Evolutionary conservation across 257 asterid species (phyloP).

Genomic region (Ilex asprella): DNA sequence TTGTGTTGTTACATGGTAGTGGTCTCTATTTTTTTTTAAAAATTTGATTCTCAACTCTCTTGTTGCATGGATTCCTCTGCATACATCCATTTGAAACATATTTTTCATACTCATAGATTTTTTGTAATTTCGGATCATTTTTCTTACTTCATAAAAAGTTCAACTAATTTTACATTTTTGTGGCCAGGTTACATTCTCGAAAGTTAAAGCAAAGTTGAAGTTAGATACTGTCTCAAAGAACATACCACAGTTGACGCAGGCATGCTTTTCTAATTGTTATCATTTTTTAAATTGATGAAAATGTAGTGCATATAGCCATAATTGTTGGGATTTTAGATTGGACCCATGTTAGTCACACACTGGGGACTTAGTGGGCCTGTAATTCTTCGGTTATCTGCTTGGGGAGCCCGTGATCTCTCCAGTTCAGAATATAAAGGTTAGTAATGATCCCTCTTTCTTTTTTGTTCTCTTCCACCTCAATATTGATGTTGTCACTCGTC

Average conservation of each 20-base stretch:
- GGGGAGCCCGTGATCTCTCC: slow-evolving; percentile 94
- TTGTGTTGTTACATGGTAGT: too few species aligned
- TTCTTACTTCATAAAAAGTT: too few species aligned
- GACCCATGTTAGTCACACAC: slow-evolving; percentile 89
- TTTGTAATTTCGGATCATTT: too few species aligned
- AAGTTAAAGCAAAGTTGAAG: slow-evolving; percentile 72
- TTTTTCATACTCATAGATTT: too few species aligned
- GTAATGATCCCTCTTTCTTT: slow-evolving; percentile 3
- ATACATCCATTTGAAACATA: too few species aligned
- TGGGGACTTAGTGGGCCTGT: slow-evolving; percentile 99
- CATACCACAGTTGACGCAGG: slow-evolving; percentile 85
- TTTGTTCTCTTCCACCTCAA: slow-evolving; percentile 5
- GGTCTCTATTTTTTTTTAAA: too few species aligned
- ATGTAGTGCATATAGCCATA: background rate
- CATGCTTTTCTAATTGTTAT: slow-evolving; percentile 24
- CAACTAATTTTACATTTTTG: background rate
- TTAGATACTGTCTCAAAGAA: slow-evolving; percentile 47
- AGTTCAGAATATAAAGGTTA: slow-evolving; percentile 70
- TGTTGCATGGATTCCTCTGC: too few species aligned
- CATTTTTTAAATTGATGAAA: slow-evolving; percentile 13
- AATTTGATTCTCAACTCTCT: too few species aligned
- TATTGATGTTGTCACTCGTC: slow-evolving; percentile 14
- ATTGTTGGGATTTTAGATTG: slow-evolving; percentile 47
- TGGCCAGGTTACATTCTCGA: slow-evolving; percentile 66
- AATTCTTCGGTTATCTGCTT: slow-evolving; percentile 87